A percentile compares a stretch with the other conserved stretches of the same genome.
phyloP scores from a whole-genome alignment of 164 flowering plant genomes.

The Hamamelis virginiana region DNA sequence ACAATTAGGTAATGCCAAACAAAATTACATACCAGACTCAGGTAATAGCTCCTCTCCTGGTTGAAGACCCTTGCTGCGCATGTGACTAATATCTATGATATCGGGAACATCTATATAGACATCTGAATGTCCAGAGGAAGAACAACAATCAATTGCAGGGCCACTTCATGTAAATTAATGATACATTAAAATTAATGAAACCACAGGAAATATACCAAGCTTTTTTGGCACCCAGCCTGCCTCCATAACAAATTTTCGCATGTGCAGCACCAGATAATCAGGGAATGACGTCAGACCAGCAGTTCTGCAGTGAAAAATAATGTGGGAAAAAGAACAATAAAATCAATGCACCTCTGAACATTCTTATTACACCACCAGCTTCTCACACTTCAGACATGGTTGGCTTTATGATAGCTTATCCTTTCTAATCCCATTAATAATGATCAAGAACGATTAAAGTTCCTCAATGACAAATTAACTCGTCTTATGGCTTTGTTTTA shows the following conservation, averaged over 20 bases:
- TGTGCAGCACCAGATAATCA: slow-evolving; percentile 91
- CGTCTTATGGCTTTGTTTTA: background rate
- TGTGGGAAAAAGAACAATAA: background rate
- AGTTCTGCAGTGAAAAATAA: slow-evolving; percentile 52
- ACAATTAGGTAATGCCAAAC: background rate
- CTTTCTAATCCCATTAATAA: background rate
- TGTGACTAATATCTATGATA: slow-evolving; percentile 81
- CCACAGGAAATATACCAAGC: slow-evolving; percentile 54
- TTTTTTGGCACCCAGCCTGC: slow-evolving; percentile 99
- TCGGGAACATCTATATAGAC: slow-evolving; percentile 97
- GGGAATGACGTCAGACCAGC: slow-evolving; percentile 92
- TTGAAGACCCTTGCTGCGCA: slow-evolving; percentile 95
- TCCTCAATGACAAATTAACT: background rate
- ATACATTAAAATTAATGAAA: slow-evolving; percentile 3
- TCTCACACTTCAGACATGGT: too few species aligned
- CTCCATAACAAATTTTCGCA: slow-evolving; percentile 97
- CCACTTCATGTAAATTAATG: background rate
- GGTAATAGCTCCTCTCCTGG: slow-evolving; percentile 96
- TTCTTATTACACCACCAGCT: too few species aligned
- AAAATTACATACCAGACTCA: slow-evolving; percentile 59
- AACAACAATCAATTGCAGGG: background rate
- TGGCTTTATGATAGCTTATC: background rate
- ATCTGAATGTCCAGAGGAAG: slow-evolving; percentile 47
- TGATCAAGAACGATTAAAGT: background rate
- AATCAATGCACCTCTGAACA: too few species aligned